These are phyloP conservation scores for Carex pumila DNA, from an alignment of 176 grass and related monocot species.

Conservation along the genomic window DNA sequence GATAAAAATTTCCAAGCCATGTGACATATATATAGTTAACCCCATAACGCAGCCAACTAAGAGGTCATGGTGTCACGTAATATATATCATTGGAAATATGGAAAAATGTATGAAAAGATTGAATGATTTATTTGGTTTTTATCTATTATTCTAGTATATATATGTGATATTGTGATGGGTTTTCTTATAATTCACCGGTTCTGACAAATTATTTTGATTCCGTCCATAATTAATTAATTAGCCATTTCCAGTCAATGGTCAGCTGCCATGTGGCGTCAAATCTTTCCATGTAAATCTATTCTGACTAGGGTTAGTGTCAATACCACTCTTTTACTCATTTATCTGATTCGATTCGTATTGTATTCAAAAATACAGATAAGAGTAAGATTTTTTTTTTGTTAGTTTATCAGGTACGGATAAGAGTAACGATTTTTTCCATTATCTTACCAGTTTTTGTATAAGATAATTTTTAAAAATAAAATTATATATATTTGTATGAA, in stretches of 20 bases:
- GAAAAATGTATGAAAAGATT: not conserved
- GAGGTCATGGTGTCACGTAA: conserved; percentile 7
- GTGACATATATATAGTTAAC: conserved; percentile 5
- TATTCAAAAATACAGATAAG: no score
- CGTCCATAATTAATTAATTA: not conserved
- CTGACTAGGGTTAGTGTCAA: no score
- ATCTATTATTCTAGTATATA: not conserved
- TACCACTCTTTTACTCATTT: no score
- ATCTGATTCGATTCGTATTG: no score
- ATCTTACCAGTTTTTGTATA: no score
- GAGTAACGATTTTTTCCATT: no score
- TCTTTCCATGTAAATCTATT: no score
- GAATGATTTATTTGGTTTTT: not conserved
- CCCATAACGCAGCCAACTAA: conserved; percentile 1
- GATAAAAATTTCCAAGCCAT: not conserved
- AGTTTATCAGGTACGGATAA: no score
- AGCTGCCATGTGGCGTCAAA: not conserved
- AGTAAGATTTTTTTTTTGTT: no score
- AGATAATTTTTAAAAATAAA: no score
- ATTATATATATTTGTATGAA: no score
- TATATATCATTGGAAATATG: conserved; percentile 1
- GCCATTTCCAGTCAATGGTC: not conserved
- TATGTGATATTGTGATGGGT: not conserved
- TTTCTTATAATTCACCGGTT: not conserved
- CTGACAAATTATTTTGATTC: not conserved